Conservation (phyloP, 257 asterid species). For the Schizonepeta tenuifolia region DNA sequence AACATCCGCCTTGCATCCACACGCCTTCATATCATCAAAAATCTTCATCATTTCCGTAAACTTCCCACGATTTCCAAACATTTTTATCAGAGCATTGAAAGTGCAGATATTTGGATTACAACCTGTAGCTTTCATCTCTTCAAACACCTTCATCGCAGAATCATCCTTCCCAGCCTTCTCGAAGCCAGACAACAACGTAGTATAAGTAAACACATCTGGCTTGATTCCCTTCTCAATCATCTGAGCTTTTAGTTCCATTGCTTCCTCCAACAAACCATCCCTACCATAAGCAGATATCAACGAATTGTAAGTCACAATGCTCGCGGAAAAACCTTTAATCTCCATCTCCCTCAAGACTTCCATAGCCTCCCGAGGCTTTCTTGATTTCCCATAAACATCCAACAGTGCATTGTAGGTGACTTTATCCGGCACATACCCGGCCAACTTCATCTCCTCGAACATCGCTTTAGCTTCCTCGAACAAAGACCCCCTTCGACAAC, state of each 20-base stretch:
- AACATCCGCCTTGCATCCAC: conserved; percentile 80
- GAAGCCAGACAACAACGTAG: conserved; percentile 86
- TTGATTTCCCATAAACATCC: conserved; percentile 92
- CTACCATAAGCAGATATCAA: conserved; percentile 78
- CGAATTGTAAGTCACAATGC: conserved; percentile 79
- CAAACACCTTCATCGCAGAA: conserved; percentile 71
- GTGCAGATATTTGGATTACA: conserved; percentile 93
- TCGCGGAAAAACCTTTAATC: conserved; percentile 60
- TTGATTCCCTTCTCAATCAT: conserved; percentile 75
- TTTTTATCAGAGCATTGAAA: conserved; percentile 82
- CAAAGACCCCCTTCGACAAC: conserved; percentile 84
- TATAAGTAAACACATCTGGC: conserved; percentile 91
- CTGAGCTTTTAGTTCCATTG: conserved; percentile 66
- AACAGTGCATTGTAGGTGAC: conserved; percentile 83
- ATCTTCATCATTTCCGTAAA: conserved; percentile 88
- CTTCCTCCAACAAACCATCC: conserved; percentile 84
- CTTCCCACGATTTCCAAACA: conserved; percentile 87
- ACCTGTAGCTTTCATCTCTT: conserved; percentile 70
- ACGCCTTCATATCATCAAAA: conserved; percentile 70
- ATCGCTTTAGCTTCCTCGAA: conserved; percentile 74
- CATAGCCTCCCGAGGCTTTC: conserved; percentile 86
- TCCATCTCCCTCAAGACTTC: conserved; percentile 88
- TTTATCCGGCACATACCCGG: conserved; percentile 78
- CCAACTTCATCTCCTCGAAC: conserved; percentile 82
- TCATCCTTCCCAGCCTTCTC: conserved; percentile 95